These are phyloP conservation scores for Penicillium arizonense DNA, from an alignment of 495 filamentous ascomycete genomes.

Conservation along the genomic window DNA sequence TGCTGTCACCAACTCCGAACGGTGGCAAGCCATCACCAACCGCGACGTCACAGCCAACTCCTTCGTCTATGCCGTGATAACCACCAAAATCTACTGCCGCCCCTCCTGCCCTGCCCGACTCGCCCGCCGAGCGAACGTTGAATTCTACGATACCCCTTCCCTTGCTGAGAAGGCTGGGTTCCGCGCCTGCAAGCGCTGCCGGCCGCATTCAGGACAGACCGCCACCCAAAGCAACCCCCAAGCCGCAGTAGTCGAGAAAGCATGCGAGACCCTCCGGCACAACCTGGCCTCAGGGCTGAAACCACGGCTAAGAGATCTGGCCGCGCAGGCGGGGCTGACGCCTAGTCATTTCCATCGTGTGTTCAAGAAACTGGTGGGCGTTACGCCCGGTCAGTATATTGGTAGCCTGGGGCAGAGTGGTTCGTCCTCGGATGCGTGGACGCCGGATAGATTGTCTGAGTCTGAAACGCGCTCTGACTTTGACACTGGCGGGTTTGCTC, in stretches of 20 bases:
- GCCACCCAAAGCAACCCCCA: constrained; percentile 40
- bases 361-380: constrained; percentile 57
- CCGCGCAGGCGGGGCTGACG: constrained; percentile 52
- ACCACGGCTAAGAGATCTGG: constrained; percentile 50
- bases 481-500: constrained; percentile 4
- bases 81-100: constrained; percentile 64
- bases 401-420: constrained; percentile 10
- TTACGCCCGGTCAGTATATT: constrained; percentile 59
- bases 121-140: constrained; percentile 59
- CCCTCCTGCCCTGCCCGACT: constrained; percentile 60
- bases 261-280: constrained; percentile 35
- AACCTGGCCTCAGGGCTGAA: constrained; percentile 28
- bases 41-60: constrained; percentile 48
- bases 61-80: constrained; percentile 63
- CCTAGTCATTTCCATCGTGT: constrained; percentile 63
- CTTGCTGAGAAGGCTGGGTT: constrained; percentile 57
- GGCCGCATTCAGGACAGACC: constrained; percentile 42
- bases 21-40: constrained; percentile 56
- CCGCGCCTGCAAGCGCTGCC: constrained; percentile 64
- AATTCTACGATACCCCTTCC: constrained; percentile 54
- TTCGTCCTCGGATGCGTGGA: constrained; percentile 5
- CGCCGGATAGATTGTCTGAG: constrained; percentile 9
- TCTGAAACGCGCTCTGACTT: constrained; percentile 9
- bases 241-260: constrained; percentile 41
- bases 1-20: constrained; percentile 32